A percentile compares a stretch with the other conserved stretches of the same genome.
phyloP scores from a whole-genome alignment of 2,329 filamentous ascomycete species.

The Neopestalotiopsis clavispora region DNA sequence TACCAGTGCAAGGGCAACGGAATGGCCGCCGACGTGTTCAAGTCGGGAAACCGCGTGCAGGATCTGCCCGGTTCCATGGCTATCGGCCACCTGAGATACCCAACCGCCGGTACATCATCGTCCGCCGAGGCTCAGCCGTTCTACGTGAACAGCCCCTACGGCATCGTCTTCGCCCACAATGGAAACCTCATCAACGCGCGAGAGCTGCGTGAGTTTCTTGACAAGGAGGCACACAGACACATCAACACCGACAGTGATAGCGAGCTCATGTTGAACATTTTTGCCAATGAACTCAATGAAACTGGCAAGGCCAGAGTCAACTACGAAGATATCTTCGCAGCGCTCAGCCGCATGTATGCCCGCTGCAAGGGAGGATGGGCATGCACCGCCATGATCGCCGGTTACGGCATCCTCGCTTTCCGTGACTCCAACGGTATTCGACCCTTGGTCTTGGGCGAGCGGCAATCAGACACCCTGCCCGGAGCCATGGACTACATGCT shows the following conservation, averaged over 20 bases:
- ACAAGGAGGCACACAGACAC: conserved; percentile 64
- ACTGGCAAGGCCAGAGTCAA: conserved; percentile 86
- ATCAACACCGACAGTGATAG: conserved; percentile 45
- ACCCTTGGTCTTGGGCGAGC: conserved; percentile 48
- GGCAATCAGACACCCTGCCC: conserved; percentile 57
- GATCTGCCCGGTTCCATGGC: conserved; percentile 80
- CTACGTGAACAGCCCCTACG: conserved; percentile 78
- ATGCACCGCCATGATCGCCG: conserved; percentile 83
- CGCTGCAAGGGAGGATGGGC: conserved; percentile 73
- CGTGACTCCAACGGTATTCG: conserved; percentile 81
- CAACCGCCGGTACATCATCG: conserved; percentile 15
- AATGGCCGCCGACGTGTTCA: conserved; percentile 75
- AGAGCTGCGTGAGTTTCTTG: conserved; percentile 63
- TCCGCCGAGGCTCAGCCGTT: conserved; percentile 78
- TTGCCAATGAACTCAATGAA: conserved; percentile 79
- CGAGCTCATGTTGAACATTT: conserved; percentile 66
- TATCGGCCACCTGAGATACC: conserved; percentile 17
- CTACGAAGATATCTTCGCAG: conserved; percentile 77
- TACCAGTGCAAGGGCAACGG: conserved; percentile 82
- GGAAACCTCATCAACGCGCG: conserved; percentile 79
- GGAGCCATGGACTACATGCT: conserved; percentile 76
- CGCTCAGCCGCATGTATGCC: conserved; percentile 49
- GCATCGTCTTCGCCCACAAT: conserved; percentile 76
- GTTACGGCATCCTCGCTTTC: conserved; percentile 81
- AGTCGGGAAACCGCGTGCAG: conserved; percentile 63